phyloP scores from a whole-genome alignment of 352 stramenopile species.

The Paralagenidium karlingii region DNA sequence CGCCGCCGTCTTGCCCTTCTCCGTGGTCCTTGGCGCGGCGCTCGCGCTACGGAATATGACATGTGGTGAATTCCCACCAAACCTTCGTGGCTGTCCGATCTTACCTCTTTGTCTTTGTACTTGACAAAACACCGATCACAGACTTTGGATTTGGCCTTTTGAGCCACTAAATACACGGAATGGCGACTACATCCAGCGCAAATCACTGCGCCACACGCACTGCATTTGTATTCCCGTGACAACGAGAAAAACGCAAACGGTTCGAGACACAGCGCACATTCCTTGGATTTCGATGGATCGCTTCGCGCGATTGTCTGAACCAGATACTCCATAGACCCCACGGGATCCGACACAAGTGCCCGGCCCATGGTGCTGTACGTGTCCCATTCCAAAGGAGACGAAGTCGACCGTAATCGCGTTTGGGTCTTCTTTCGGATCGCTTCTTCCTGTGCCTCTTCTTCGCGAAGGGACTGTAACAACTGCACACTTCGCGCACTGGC shows the following conservation, averaged over 20 bases:
- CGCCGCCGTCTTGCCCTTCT: constrained; percentile 4
- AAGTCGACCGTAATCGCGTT: too few species aligned
- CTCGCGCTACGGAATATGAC: not conserved
- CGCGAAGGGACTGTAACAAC: constrained; percentile 25
- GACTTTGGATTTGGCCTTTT: constrained; percentile 27
- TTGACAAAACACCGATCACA: constrained; percentile 71
- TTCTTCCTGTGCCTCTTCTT: constrained; percentile 26
- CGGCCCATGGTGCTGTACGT: too few species aligned
- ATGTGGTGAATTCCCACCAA: not conserved
- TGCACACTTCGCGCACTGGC: constrained; percentile 22
- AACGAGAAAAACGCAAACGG: constrained; percentile 62
- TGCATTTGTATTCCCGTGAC: too few species aligned
- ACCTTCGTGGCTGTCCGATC: not conserved
- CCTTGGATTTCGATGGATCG: too few species aligned
- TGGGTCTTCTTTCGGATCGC: constrained; percentile 4
- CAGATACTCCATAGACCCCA: too few species aligned
- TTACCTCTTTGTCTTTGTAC: constrained; percentile 43
- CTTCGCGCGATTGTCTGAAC: too few species aligned
- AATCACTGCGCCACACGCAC: constrained; percentile 30
- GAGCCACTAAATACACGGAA: constrained; percentile 22
- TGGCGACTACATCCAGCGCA: constrained; percentile 54
- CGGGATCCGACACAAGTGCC: too few species aligned
- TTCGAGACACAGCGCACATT: constrained; percentile 31
- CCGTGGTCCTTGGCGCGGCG: not conserved
- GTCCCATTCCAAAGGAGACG: too few species aligned